These are phyloP conservation scores for Daldinia sp. DNA, from an alignment of 2,329 filamentous ascomycete genomes.

Conservation along the genomic window DNA sequence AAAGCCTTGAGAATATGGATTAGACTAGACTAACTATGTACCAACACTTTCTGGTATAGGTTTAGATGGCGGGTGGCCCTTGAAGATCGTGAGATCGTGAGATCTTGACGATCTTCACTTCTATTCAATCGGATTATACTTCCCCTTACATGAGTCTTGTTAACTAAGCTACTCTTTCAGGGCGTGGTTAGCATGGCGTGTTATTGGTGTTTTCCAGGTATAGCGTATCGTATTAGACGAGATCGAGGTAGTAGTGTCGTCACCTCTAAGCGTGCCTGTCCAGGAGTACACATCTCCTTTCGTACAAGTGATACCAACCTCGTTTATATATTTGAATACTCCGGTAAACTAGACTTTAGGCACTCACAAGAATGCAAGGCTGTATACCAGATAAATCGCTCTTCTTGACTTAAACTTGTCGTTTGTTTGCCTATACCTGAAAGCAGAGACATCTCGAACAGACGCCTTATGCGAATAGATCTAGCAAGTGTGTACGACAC, in stretches of 20 bases:
- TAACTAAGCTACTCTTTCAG: neutral
- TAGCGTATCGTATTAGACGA: neutral
- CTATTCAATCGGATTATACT: too few relatives aligned
- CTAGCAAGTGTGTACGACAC: neutral
- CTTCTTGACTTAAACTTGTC: too few relatives aligned
- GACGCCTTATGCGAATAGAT: neutral
- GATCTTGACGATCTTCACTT: too few relatives aligned
- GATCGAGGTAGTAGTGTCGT: neutral
- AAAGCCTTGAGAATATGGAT: too few relatives aligned
- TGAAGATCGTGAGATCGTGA: too few relatives aligned
- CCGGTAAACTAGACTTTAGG: too few relatives aligned
- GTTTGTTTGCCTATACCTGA: neutral
- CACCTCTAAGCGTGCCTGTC: neutral
- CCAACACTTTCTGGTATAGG: too few relatives aligned
- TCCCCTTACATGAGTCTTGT: neutral
- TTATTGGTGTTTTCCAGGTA: neutral
- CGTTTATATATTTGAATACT: neutral
- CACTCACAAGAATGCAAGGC: neutral
- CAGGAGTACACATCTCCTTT: neutral
- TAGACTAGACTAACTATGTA: too few relatives aligned
- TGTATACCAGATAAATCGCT: neutral
- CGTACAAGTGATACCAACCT: neutral
- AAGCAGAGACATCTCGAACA: neutral
- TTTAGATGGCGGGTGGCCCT: too few relatives aligned
- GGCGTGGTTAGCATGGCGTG: neutral